These are phyloP conservation scores for Coemansia sp. DNA, from an alignment of 192 early-diverging fungal genomes.

Conservation along the genomic window DNA sequence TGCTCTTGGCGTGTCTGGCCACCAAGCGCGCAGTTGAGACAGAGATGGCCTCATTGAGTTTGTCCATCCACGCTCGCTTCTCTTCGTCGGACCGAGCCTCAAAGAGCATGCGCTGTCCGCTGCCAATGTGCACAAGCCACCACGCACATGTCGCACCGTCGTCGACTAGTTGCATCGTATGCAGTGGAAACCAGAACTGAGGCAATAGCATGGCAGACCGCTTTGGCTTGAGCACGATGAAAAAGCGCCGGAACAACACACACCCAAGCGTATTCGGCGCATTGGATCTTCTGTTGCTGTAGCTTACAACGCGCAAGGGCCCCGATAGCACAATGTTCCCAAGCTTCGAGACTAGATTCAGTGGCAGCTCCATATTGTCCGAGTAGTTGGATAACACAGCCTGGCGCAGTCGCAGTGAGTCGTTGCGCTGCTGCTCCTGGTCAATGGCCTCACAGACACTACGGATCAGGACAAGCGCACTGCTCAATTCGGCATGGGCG, in stretches of 20 bases:
- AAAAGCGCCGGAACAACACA: slow-evolving; percentile 64
- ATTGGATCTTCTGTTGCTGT: slow-evolving; percentile 9
- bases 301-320: slow-evolving; percentile 34
- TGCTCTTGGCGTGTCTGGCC: slow-evolving; percentile 2
- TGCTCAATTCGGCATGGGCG: slow-evolving; percentile 20
- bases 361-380: slow-evolving; percentile 46
- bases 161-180: slow-evolving; percentile 64
- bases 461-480: slow-evolving; percentile 27
- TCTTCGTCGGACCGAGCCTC: slow-evolving; percentile 61
- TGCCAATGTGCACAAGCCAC: slow-evolving; percentile 46
- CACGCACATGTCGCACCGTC: slow-evolving; percentile 33
- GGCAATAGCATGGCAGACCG: slow-evolving; percentile 59
- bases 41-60: slow-evolving; percentile 55
- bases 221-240: slow-evolving; percentile 63
- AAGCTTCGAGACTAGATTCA: slow-evolving; percentile 35
- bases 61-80: slow-evolving; percentile 61
- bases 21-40: slow-evolving; percentile 13
- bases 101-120: slow-evolving; percentile 60
- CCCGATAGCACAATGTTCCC: slow-evolving; percentile 49
- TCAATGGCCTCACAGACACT: slow-evolving; percentile 41
- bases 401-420: slow-evolving; percentile 33
- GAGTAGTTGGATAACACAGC: slow-evolving; percentile 35
- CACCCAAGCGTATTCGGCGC: slow-evolving; percentile 56
- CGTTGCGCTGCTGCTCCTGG: slow-evolving; percentile 42
- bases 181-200: slow-evolving; percentile 71